Conservation (phyloP, 2,329 filamentous ascomycete genomes). For the Botrytis paeoniae region DNA sequence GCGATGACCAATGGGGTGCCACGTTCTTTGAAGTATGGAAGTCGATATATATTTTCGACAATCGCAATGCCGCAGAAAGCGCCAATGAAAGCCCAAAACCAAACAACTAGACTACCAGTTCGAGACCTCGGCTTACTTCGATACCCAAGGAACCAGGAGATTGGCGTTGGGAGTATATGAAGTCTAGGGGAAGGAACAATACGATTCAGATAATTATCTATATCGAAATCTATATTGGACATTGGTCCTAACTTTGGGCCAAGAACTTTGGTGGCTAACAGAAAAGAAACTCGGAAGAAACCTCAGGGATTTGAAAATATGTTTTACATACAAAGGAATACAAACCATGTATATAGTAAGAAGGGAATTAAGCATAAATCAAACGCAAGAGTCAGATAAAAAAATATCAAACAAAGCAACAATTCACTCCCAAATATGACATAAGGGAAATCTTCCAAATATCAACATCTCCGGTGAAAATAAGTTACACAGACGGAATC, state of each 20-base stretch:
- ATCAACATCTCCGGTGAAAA: conserved; percentile 12
- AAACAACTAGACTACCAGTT: conserved; percentile 57
- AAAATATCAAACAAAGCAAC: not conserved
- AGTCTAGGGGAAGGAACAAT: conserved; percentile 65
- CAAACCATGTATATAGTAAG: not conserved
- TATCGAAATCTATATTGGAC: conserved; percentile 52
- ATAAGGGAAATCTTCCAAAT: conserved; percentile 1
- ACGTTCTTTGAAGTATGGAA: conserved; percentile 50
- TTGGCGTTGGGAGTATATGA: conserved; percentile 57
- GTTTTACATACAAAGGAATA: not conserved
- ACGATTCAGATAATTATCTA: conserved; percentile 74
- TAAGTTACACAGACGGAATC: not conserved
- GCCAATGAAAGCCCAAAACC: conserved; percentile 63
- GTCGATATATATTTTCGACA: conserved; percentile 55
- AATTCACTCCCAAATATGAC: conserved; percentile 1
- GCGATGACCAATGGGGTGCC: conserved; percentile 61
- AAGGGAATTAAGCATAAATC: not conserved
- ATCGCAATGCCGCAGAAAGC: conserved; percentile 59
- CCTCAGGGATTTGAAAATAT: not conserved
- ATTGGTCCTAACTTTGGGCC: conserved; percentile 3
- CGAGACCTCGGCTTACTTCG: conserved; percentile 41
- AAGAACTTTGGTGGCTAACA: not conserved
- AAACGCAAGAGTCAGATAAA: not conserved
- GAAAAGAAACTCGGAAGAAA: not conserved
- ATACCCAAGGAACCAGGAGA: conserved; percentile 69